Percentiles rank a stretch among this genome's conserved stretches.
Conservation (phyloP, 169 alveolate genomes). For the Eimeria nieschulzi region DNA sequence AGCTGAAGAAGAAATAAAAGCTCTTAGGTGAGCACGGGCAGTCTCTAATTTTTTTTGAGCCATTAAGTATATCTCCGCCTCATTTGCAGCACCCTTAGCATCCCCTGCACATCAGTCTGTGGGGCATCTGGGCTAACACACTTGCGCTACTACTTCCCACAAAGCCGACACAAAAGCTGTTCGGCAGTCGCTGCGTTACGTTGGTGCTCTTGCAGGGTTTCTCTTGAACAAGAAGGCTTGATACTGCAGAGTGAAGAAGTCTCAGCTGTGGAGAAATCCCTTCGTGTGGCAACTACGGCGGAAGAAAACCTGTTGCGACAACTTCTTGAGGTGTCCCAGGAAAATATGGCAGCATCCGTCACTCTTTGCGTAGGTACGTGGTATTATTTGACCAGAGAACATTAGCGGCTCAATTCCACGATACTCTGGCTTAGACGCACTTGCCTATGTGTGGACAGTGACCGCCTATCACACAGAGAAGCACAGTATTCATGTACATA, state of each 20-base stretch:
- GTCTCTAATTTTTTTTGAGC: neutral
- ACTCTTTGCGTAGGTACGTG: slow-evolving; percentile 57
- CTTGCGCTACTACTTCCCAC: too few species aligned
- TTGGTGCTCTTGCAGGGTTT: slow-evolving; percentile 19
- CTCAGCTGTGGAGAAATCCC: slow-evolving; percentile 1
- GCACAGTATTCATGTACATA: neutral
- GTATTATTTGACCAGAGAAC: too few species aligned
- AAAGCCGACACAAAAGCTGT: too few species aligned
- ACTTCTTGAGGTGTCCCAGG: neutral
- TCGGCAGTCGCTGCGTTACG: neutral
- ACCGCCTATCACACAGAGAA: too few species aligned
- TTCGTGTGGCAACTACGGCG: slow-evolving; percentile 35
- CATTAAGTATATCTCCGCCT: neutral
- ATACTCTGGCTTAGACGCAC: too few species aligned
- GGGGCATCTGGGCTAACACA: too few species aligned
- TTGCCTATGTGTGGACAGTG: too few species aligned
- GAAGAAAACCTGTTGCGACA: slow-evolving; percentile 31
- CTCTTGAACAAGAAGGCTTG: slow-evolving; percentile 35
- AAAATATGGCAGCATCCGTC: slow-evolving; percentile 32
- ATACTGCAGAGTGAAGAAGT: neutral
- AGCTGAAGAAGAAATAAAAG: slow-evolving; percentile 48
- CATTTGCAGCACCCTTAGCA: neutral
- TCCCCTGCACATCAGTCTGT: neutral
- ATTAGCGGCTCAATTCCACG: too few species aligned
- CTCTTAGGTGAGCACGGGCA: slow-evolving; percentile 2